Evolutionary conservation across 768 basidiomycete species (phyloP).

Genomic region (Tricholoma matsutake): DNA sequence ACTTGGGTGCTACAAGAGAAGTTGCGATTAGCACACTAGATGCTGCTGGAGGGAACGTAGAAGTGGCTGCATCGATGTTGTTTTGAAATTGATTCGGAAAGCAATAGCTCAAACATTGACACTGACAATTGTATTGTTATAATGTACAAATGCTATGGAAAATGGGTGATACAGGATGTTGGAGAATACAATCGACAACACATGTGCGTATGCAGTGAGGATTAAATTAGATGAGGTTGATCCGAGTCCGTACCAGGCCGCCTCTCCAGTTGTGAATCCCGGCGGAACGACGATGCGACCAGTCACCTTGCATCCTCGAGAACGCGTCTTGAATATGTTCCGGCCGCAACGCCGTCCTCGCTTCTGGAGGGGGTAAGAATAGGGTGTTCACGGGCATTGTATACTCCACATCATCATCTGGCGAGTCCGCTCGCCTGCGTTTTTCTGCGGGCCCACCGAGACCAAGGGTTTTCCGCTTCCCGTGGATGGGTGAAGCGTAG

Average conservation of each 20-base stretch:
- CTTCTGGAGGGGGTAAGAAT: constrained; percentile 81
- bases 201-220: constrained; percentile 1
- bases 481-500: constrained; percentile 60
- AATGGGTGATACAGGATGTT: constrained; percentile 18
- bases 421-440: constrained; percentile 53
- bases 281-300: constrained; percentile 75
- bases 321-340: constrained; percentile 93
- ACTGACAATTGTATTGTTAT: constrained; percentile 18
- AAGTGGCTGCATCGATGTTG: constrained; percentile 83
- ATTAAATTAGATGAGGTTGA: constrained; percentile 64
- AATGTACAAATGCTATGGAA: constrained; percentile 23
- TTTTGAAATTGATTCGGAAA: constrained; percentile 44
- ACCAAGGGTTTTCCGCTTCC: constrained; percentile 62
- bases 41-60: constrained; percentile 82
- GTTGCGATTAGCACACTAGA: constrained; percentile 73
- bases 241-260: constrained; percentile 73
- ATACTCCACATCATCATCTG: constrained; percentile 60
- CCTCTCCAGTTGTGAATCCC: constrained; percentile 91
- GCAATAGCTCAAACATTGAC: neutral
- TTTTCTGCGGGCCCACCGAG: constrained; percentile 50
- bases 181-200: constrained; percentile 16
- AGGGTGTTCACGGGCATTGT: constrained; percentile 67
- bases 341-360: constrained; percentile 71
- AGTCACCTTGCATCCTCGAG: constrained; percentile 83
- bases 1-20: constrained; percentile 74